Percentiles rank a stretch among this genome's conserved stretches.
Evolutionary conservation across 2,329 filamentous ascomycete species (phyloP).

Genomic region (Penicillium vulpinum): DNA sequence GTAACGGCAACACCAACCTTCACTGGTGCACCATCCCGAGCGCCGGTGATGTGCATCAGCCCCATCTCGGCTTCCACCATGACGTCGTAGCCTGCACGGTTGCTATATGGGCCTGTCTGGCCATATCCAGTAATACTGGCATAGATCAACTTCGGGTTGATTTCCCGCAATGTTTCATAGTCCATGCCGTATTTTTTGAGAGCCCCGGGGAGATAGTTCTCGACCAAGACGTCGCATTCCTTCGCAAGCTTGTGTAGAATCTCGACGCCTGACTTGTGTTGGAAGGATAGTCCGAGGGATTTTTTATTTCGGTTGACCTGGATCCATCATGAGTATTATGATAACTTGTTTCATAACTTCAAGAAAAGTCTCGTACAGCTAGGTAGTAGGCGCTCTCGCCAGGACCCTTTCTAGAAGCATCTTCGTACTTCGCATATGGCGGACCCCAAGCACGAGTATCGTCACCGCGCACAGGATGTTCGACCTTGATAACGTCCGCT

Average conservation of each 20-base stretch:
- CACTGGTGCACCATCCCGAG: slow-evolving; percentile 82
- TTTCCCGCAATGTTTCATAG: slow-evolving; percentile 73
- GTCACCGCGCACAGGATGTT: slow-evolving; percentile 87
- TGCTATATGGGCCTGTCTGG: slow-evolving; percentile 86
- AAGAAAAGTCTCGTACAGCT: slow-evolving; percentile 57
- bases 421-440: slow-evolving; percentile 78
- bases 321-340: slow-evolving; percentile 1
- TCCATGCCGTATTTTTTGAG: slow-evolving; percentile 90
- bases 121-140: slow-evolving; percentile 97
- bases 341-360: neutral
- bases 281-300: slow-evolving; percentile 87
- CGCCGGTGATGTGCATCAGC: slow-evolving; percentile 96
- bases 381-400: slow-evolving; percentile 96
- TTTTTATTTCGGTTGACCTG: slow-evolving; percentile 98
- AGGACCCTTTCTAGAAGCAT: slow-evolving; percentile 59
- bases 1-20: slow-evolving; percentile 98
- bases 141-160: slow-evolving; percentile 88
- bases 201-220: slow-evolving; percentile 91
- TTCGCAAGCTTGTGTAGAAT: slow-evolving; percentile 83
- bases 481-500: slow-evolving; percentile 95
- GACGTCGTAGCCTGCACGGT: slow-evolving; percentile 92
- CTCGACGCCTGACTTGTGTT: slow-evolving; percentile 76
- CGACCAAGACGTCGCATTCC: slow-evolving; percentile 88
- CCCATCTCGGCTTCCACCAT: slow-evolving; percentile 99
- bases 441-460: slow-evolving; percentile 97